phyloP scores from a whole-genome alignment of 2,329 filamentous ascomycete species.

The Claviceps quebecensis region DNA sequence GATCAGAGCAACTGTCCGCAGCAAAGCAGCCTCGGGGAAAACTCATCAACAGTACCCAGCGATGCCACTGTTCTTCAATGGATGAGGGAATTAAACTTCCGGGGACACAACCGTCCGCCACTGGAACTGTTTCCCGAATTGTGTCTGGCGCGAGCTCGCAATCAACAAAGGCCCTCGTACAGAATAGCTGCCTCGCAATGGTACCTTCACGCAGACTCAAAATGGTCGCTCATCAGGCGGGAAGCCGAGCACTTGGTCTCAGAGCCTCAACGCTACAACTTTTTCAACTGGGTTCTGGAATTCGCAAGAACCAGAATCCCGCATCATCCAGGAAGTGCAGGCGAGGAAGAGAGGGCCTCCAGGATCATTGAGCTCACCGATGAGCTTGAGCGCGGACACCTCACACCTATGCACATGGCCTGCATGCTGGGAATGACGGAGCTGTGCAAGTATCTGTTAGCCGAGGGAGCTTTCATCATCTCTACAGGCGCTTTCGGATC shows the following conservation, averaged over 20 bases:
- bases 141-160: slow-evolving; percentile 11
- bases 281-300: slow-evolving; percentile 23
- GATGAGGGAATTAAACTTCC: slow-evolving; percentile 9
- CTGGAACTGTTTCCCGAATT: slow-evolving; percentile 15
- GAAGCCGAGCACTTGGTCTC: slow-evolving; percentile 18
- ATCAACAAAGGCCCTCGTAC: slow-evolving; percentile 4
- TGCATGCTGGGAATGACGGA: slow-evolving; percentile 18
- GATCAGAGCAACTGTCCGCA: neutral
- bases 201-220: slow-evolving; percentile 12
- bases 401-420: slow-evolving; percentile 21
- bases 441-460: slow-evolving; percentile 16
- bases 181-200: slow-evolving; percentile 16
- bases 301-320: slow-evolving; percentile 19
- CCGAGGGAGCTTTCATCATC: slow-evolving; percentile 10
- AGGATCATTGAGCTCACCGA: slow-evolving; percentile 17
- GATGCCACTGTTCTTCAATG: neutral
- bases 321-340: slow-evolving; percentile 6
- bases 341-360: slow-evolving; percentile 8
- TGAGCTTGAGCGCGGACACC: slow-evolving; percentile 13
- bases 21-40: neutral
- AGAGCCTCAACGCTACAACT: slow-evolving; percentile 13
- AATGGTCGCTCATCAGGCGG: slow-evolving; percentile 15
- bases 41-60: neutral
- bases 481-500: slow-evolving; percentile 14
- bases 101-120: slow-evolving; percentile 14